phyloP scores from a whole-genome alignment of 2,329 filamentous ascomycete genomes.

The Stachybotrys elegans region DNA sequence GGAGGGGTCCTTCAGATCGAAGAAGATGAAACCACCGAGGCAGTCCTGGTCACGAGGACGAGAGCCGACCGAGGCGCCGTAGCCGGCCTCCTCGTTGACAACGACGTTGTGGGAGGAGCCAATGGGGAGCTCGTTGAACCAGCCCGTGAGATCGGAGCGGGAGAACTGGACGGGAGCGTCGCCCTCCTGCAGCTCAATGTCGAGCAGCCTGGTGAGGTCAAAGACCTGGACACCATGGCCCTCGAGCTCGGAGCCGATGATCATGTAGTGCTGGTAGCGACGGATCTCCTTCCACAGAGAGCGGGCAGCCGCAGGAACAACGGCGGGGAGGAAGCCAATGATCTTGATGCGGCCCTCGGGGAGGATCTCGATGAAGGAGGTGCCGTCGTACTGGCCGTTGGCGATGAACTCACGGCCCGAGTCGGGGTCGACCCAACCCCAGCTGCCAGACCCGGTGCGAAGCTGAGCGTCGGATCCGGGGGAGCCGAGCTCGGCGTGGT shows the following conservation, averaged over 20 bases:
- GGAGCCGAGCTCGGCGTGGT: slow-evolving; percentile 44
- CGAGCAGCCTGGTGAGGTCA: slow-evolving; percentile 42
- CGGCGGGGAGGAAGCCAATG: slow-evolving; percentile 1
- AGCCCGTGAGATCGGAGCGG: slow-evolving; percentile 27
- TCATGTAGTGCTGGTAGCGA: slow-evolving; percentile 28
- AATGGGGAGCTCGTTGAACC: slow-evolving; percentile 25
- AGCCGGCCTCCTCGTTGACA: slow-evolving; percentile 40
- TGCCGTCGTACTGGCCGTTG: slow-evolving; percentile 39
- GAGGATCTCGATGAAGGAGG: slow-evolving; percentile 42
- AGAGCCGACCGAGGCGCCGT: slow-evolving; percentile 40
- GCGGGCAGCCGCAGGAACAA: slow-evolving; percentile 14
- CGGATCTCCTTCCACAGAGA: slow-evolving; percentile 37
- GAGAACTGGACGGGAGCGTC: slow-evolving; percentile 25
- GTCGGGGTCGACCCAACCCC: slow-evolving; percentile 38
- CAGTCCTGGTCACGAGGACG: slow-evolving; percentile 35
- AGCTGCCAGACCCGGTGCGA: slow-evolving; percentile 30
- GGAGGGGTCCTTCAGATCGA: slow-evolving; percentile 49
- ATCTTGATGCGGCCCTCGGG: slow-evolving; percentile 3
- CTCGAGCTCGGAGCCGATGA: slow-evolving; percentile 39
- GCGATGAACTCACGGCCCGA: slow-evolving; percentile 41
- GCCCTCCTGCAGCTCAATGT: slow-evolving; percentile 17
- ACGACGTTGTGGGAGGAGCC: slow-evolving; percentile 50
- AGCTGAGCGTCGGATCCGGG: slow-evolving; percentile 23
- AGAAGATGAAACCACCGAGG: slow-evolving; percentile 49
- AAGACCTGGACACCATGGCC: slow-evolving; percentile 60